Conservation (phyloP, 2,329 filamentous ascomycete genomes). For the Stemphylium vesicarium region DNA sequence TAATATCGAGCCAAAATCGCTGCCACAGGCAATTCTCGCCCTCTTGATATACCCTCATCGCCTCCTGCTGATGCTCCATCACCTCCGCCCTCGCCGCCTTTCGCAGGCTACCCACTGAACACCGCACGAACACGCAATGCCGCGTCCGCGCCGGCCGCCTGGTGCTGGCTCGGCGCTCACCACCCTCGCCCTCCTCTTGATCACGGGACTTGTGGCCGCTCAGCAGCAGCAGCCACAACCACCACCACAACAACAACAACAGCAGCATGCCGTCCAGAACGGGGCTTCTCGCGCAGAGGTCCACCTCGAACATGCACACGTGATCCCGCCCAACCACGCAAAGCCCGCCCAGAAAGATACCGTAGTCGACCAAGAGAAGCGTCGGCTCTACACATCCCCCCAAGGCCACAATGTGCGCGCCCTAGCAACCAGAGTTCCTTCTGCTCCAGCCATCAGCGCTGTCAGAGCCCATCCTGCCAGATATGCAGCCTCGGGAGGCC, state of each 20-base stretch:
- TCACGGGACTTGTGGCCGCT: slow-evolving; percentile 48
- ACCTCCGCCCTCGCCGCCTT: slow-evolving; percentile 35
- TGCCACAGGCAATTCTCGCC: slow-evolving; percentile 12
- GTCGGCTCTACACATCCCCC: slow-evolving; percentile 35
- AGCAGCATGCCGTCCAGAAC: slow-evolving; percentile 25
- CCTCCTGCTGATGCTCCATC: slow-evolving; percentile 43
- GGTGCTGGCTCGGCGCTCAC: slow-evolving; percentile 47
- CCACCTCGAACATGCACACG: slow-evolving; percentile 28
- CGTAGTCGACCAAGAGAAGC: slow-evolving; percentile 27
- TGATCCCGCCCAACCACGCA: slow-evolving; percentile 13
- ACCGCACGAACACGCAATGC: slow-evolving; percentile 38
- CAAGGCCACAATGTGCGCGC: slow-evolving; percentile 78
- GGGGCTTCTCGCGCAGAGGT: slow-evolving; percentile 37
- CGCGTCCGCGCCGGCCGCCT: slow-evolving; percentile 49
- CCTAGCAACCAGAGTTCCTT: slow-evolving; percentile 77
- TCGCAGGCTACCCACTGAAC: slow-evolving; percentile 37
- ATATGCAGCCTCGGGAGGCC: slow-evolving; percentile 56
- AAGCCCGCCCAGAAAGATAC: slow-evolving; percentile 16
- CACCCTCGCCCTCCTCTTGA: slow-evolving; percentile 45
- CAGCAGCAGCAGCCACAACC: slow-evolving; percentile 53
- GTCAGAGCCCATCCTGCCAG: slow-evolving; percentile 88
- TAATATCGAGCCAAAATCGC: slow-evolving; percentile 29
- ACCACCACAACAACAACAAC: too few relatives aligned
- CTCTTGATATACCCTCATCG: slow-evolving; percentile 21
- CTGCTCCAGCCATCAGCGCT: slow-evolving; percentile 86